Evolutionary conservation across 345 rosid species (phyloP), one percentile per base, ranked within the genome.

Genomic region (Linum lewisii): DNA sequence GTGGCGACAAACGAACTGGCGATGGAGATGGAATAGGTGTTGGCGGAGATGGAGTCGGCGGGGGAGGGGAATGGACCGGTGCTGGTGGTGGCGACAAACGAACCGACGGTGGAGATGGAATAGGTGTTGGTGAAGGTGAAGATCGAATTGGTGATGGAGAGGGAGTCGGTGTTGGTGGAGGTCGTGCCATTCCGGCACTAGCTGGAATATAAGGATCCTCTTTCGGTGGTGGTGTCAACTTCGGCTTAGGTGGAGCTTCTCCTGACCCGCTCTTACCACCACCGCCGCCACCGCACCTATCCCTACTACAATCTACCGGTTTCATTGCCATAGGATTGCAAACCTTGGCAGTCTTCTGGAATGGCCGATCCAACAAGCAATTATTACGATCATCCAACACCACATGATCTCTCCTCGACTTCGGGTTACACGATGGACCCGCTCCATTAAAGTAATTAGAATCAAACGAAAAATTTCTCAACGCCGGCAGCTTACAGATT

Each of bases 231-330:
- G 56, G 56, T 21, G 56, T n/a, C 14, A 24, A 24, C 56, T 52
- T 4, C 0, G 56, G 22, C 14, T 18, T 52, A 2, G 56, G 56
- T 16, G 47, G 47, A 11, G 47, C 47, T 42, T 16, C 16, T 42
- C 47, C 47, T 42, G 15, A 14, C 9, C 18, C 34, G 7, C 34
- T 8, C 34, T 29, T 29, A 29, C 34, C 34, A 29, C 34, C 34
- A 29, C 60, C 59, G 10, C 54, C 54, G 1, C 66, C 54, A 0
- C 63, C 63, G 4, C 84, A 79, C 51, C 63, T 74, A 6, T 72
- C 74, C 34, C 71, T 70, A 60, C 78, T 77, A 14, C 86, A 83
- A 68, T 83, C 86, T 44, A 83, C 77, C 0, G 81, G 82, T 47
- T 60, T 71, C 42, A 67, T 75, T 24, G 77, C 71, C 24, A 79